These are phyloP conservation scores for Salix exigua DNA, from an alignment of 345 rosid genomes.

Conservation along the genomic window DNA sequence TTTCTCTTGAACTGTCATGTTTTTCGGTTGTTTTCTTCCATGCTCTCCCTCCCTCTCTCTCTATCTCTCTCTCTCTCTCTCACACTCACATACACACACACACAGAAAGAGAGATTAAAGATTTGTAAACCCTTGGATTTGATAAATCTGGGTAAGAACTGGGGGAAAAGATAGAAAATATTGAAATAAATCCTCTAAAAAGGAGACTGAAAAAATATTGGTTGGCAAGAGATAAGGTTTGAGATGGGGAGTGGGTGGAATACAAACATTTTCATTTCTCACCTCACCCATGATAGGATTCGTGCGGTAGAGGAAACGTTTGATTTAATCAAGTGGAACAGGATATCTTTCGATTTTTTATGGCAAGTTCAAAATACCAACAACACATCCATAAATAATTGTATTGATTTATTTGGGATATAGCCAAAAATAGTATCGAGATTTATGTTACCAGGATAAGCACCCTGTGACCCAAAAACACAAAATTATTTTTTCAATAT, in stretches of 20 bases:
- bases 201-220: constrained; percentile 9
- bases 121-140: neutral
- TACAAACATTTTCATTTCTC: constrained; percentile 7
- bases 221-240: constrained; percentile 28
- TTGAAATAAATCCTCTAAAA: neutral
- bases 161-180: neutral
- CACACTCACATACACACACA: no score
- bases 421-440: no score
- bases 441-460: no score
- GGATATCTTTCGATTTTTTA: neutral
- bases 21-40: neutral
- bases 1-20: neutral
- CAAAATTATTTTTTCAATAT: no score
- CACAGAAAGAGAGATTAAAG: no score
- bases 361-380: neutral
- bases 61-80: no score
- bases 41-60: no score
- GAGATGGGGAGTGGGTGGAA: constrained; percentile 45
- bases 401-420: no score
- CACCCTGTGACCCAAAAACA: no score
- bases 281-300: constrained; percentile 10
- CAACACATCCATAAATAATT: neutral
- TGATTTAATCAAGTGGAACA: neutral
- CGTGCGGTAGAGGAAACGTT: constrained; percentile 8
- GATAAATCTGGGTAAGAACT: neutral